phyloP scores from a whole-genome alignment of 805 yeast genomes.

The Monosporozyma servazzii region DNA sequence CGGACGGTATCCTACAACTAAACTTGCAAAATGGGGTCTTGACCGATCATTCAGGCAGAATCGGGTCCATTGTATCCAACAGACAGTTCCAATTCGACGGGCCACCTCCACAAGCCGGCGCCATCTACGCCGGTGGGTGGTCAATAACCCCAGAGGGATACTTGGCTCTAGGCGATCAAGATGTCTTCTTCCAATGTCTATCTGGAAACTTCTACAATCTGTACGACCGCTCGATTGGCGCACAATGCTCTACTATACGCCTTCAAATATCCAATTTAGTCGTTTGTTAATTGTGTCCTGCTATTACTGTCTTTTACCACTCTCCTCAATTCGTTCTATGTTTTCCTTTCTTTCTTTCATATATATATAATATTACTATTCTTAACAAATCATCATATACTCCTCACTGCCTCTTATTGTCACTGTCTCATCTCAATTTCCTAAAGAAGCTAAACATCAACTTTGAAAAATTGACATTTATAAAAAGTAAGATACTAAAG shows the following conservation, averaged over 20 bases:
- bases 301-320: neutral
- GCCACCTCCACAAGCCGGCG: conserved; percentile 63
- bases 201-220: conserved; percentile 61
- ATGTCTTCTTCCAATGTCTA: conserved; percentile 52
- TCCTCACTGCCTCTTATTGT: neutral
- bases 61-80: conserved; percentile 61
- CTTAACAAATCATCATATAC: too few relatives aligned
- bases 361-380: too few relatives aligned
- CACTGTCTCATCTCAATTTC: neutral
- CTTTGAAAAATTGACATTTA: neutral
- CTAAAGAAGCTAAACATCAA: neutral
- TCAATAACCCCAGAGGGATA: conserved; percentile 40
- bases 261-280: conserved; percentile 43
- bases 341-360: neutral
- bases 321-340: neutral
- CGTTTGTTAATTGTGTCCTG: too few relatives aligned
- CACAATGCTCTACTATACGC: conserved; percentile 47
- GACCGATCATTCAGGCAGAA: conserved; percentile 45
- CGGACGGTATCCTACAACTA: conserved; percentile 39
- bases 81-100: conserved; percentile 67
- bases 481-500: neutral
- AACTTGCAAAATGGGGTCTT: conserved; percentile 38
- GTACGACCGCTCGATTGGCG: conserved; percentile 46
- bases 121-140: conserved; percentile 53
- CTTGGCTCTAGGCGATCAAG: conserved; percentile 47